These are phyloP conservation scores for Hypoxylon intermedium DNA, from an alignment of 495 filamentous ascomycete genomes.

Conservation along the genomic window DNA sequence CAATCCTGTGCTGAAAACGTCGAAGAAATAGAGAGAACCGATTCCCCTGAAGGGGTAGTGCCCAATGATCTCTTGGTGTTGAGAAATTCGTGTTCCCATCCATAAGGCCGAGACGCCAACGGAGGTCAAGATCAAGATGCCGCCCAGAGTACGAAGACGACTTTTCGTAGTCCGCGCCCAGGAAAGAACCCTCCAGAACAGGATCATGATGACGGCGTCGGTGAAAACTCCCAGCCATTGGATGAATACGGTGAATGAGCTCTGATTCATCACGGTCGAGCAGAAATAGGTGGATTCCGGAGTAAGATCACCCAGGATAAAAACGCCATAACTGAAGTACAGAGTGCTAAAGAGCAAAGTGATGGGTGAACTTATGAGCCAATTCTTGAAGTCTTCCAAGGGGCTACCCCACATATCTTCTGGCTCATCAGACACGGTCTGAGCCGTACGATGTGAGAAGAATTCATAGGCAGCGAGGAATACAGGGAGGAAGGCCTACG, in stretches of 20 bases:
- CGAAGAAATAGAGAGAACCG: conserved; percentile 50
- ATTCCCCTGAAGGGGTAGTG: conserved; percentile 34
- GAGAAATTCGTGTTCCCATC: conserved; percentile 31
- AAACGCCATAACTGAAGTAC: conserved; percentile 45
- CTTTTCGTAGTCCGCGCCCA: conserved; percentile 54
- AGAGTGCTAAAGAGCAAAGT: conserved; percentile 38
- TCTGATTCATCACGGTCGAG: conserved; percentile 41
- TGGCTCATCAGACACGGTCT: conserved; percentile 36
- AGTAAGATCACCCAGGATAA: conserved; percentile 26
- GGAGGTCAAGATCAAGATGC: conserved; percentile 44
- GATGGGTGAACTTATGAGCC: conserved; percentile 44
- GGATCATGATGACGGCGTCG: conserved; percentile 49
- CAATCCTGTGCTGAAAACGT: conserved; percentile 49
- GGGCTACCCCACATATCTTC: conserved; percentile 50
- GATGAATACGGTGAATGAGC: conserved; percentile 35
- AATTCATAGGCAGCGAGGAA: conserved; percentile 50
- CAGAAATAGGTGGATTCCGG: conserved; percentile 53
- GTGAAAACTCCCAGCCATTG: conserved; percentile 52
- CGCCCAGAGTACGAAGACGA: conserved; percentile 48
- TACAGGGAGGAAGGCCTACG: conserved; percentile 49
- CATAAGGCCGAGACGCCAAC: conserved; percentile 32
- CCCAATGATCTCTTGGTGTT: conserved; percentile 29
- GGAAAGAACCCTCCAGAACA: conserved; percentile 55
- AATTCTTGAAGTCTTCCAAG: conserved; percentile 46
- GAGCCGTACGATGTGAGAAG: conserved; percentile 41